phyloP scores from a whole-genome alignment of 768 basidiomycete genomes.

The Asterophora parasitica region DNA sequence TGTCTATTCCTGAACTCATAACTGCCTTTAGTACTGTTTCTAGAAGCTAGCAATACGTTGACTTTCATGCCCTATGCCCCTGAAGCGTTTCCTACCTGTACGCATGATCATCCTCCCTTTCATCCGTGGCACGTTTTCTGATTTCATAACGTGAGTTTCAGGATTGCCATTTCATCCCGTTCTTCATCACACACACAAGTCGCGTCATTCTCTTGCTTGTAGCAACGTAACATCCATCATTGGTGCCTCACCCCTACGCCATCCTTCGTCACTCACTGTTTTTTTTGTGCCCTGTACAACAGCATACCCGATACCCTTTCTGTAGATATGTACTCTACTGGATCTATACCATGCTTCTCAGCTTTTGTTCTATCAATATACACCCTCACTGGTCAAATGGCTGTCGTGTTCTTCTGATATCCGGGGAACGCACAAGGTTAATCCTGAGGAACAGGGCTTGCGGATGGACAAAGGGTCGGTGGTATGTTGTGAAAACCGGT shows the following conservation, averaged over 20 bases:
- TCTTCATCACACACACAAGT: neutral
- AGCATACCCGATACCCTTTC: neutral
- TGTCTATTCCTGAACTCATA: neutral
- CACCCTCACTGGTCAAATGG: no score
- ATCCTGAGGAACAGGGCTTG: no score
- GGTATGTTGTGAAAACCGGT: no score
- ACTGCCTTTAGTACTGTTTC: neutral
- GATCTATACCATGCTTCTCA: no score
- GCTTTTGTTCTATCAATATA: no score
- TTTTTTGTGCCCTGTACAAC: neutral
- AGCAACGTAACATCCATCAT: neutral
- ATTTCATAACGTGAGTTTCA: neutral
- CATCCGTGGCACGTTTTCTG: neutral
- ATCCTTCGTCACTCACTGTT: neutral
- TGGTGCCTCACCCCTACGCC: neutral
- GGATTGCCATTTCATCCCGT: neutral
- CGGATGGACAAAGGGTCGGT: no score
- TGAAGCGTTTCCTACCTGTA: neutral
- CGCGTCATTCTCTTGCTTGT: neutral
- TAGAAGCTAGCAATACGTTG: neutral
- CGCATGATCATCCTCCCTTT: neutral
- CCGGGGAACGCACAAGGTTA: no score
- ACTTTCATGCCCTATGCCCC: neutral
- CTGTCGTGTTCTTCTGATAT: no score
- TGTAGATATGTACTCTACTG: neutral